phyloP scores from a whole-genome alignment of 2,329 filamentous ascomycete genomes.

The Aureobasidium sp. region DNA sequence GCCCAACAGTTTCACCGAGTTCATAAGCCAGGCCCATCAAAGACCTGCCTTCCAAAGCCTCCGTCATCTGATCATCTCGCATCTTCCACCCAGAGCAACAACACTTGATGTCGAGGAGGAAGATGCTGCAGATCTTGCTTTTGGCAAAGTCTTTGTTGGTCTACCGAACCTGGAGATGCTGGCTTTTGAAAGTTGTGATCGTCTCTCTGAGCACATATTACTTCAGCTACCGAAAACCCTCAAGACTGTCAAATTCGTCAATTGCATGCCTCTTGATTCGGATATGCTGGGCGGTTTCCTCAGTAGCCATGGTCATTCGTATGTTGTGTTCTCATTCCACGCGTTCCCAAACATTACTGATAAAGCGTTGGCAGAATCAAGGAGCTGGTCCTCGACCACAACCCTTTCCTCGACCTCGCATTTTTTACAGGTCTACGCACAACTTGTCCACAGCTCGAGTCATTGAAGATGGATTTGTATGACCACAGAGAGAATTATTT shows the following conservation, averaged over 20 bases:
- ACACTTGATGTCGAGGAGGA: slow-evolving; percentile 12
- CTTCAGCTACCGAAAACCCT: slow-evolving; percentile 60
- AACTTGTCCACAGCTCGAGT: slow-evolving; percentile 63
- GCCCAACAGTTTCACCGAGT: not conserved
- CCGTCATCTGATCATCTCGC: slow-evolving; percentile 16
- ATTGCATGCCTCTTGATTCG: slow-evolving; percentile 69
- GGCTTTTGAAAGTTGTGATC: slow-evolving; percentile 66
- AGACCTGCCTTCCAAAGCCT: slow-evolving; percentile 18
- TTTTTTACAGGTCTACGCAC: slow-evolving; percentile 62
- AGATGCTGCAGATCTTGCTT: slow-evolving; percentile 15
- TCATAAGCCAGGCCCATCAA: not conserved
- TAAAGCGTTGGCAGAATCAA: slow-evolving; percentile 44
- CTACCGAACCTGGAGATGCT: slow-evolving; percentile 61
- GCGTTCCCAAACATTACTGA: not conserved
- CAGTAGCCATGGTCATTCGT: slow-evolving; percentile 51
- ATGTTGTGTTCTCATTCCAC: not conserved
- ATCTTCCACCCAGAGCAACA: slow-evolving; percentile 10
- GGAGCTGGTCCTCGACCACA: slow-evolving; percentile 66
- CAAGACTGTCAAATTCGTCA: slow-evolving; percentile 63
- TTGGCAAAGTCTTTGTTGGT: slow-evolving; percentile 22
- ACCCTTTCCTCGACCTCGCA: slow-evolving; percentile 66
- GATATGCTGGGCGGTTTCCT: slow-evolving; percentile 61
- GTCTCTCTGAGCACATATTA: slow-evolving; percentile 63
- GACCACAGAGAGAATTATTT: slow-evolving; percentile 53
- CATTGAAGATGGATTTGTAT: slow-evolving; percentile 68